Base-by-base conservation (phyloP, 169 alveolate species). In the Babesia ovata region DNA sequence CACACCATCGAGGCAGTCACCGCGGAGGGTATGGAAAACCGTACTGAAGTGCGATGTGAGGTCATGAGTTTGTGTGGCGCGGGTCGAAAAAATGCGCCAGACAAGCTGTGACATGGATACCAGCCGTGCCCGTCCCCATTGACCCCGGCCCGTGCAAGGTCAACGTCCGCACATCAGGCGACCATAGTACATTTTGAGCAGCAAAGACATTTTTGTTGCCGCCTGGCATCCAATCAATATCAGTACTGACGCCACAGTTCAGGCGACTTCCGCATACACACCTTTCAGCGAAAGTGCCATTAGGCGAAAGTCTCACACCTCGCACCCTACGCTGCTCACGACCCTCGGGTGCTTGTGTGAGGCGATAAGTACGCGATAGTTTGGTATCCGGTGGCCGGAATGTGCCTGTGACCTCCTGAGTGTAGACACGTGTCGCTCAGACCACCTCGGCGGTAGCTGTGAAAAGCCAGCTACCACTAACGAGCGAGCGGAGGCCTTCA, bases 1-100 rank as follows among this genome's bases (percentile, higher is more conserved):
- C 87, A 13, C 71, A 66, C 49, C 69, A 67, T 49, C 24, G 88
- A 49, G 88, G 88, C 33, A 33, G 75, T 36, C 49, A 74, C 45
- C 77, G 88, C n/a, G 88, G 76, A 13, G 77, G 79, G 12, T 81
- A 81, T 57, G 73, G 84, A 21, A 81, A 71, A 63, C 88, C 88
- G 21, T 81, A 81, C 50, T 81, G 48, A 63, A 11, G 3, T 6
- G 36, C 26, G 10, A 22, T 9, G 2, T 21, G 1, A 54, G 0
- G 46, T 17, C 19, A 13, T 56, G 71, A 2, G 60, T 29, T 21
- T 33, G 26, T 17, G 45, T 11, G 65, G n/a, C 56, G 7, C n/a
- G 36, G n/a, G 21, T 3, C n/a, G 42, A 0, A 46, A 6, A 28
- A 26, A 67, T 28, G 33, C 49, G 76, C 54, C 76, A 24, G 8